Percentiles rank a stretch among this genome's conserved stretches.
Evolutionary conservation across 306 rosid species (phyloP).

Genomic region (Rubus idaeus): DNA sequence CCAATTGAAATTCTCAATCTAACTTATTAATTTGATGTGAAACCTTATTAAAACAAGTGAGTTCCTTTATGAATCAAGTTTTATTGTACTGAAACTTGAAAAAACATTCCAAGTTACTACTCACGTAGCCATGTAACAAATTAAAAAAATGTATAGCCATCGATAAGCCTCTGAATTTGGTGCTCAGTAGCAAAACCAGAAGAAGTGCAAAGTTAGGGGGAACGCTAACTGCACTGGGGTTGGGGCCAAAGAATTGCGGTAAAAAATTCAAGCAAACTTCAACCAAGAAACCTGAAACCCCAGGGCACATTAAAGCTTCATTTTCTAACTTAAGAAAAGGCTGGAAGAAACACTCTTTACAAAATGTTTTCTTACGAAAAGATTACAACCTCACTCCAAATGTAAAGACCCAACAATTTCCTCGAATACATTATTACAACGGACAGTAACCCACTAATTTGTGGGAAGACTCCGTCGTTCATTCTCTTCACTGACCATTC

Average conservation of each 20-base stretch:
- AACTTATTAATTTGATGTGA: too few relatives aligned
- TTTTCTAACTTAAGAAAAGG: constrained; percentile 34
- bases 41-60: too few relatives aligned
- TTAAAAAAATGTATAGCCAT: too few relatives aligned
- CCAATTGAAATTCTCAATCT: too few relatives aligned
- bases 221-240: not conserved
- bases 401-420: constrained; percentile 58
- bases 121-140: too few relatives aligned
- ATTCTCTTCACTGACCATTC: constrained; percentile 60
- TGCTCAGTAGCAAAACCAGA: not conserved
- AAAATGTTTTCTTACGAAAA: constrained; percentile 66
- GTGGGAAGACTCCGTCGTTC: constrained; percentile 30
- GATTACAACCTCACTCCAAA: constrained; percentile 84
- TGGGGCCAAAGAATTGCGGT: constrained; percentile 2
- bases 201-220: not conserved
- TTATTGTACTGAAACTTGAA: too few relatives aligned
- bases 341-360: constrained; percentile 74
- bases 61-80: too few relatives aligned
- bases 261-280: constrained; percentile 18
- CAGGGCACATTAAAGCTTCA: constrained; percentile 27
- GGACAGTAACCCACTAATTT: constrained; percentile 39
- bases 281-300: constrained; percentile 30
- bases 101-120: too few relatives aligned
- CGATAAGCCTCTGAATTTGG: not conserved
- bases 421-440: constrained; percentile 69